A percentile compares a stretch with the other conserved stretches of the same genome.
Conservation (phyloP, 129 eudicot genomes). For the Flaveria brownii region DNA sequence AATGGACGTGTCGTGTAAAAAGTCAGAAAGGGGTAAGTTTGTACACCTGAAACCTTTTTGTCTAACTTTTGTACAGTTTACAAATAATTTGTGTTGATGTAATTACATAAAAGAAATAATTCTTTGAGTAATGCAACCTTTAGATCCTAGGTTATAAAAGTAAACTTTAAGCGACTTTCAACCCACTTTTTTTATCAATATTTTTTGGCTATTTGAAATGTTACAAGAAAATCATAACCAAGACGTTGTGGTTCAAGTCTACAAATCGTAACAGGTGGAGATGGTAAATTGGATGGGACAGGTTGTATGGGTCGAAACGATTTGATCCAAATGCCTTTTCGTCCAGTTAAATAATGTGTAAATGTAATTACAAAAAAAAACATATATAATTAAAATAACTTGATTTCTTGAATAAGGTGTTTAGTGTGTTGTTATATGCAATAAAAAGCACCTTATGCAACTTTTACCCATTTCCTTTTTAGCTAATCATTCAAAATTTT, state of each 20-base stretch:
- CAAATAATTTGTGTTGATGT: neutral
- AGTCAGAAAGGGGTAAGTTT: neutral
- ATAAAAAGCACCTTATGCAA: neutral
- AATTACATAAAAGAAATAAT: neutral
- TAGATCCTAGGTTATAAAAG: neutral
- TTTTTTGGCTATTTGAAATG: too few species aligned
- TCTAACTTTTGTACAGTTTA: neutral
- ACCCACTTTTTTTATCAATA: neutral
- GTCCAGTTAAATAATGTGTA: neutral
- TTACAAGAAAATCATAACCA: too few species aligned
- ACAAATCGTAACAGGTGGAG: neutral
- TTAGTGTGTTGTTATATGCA: neutral
- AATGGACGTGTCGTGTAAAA: neutral
- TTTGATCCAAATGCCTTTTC: neutral
- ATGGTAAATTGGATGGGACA: neutral
- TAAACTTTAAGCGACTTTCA: neutral
- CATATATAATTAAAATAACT: neutral
- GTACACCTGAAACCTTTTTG: neutral
- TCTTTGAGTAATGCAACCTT: neutral
- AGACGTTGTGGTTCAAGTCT: neutral
- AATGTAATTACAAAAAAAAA: neutral
- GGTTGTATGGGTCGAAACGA: neutral
- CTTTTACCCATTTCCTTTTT: neutral
- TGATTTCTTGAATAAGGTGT: neutral
- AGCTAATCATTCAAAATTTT: neutral